Evolutionary conservation across 169 alveolate genomes (phyloP).

Genomic region (Plasmodium blacklocki): DNA sequence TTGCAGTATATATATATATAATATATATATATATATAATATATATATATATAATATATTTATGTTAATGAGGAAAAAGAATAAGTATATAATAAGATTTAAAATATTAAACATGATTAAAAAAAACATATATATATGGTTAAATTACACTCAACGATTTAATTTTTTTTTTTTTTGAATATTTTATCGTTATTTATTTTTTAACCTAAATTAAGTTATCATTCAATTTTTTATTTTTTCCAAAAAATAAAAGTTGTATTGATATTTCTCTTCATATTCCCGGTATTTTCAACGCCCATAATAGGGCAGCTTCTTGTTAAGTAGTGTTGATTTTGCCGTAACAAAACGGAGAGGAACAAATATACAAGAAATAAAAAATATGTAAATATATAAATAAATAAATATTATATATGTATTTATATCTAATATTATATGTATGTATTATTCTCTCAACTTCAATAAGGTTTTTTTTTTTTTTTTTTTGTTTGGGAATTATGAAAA

Average conservation of each 20-base stretch:
- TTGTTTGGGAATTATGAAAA: no score
- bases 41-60: background rate
- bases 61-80: background rate
- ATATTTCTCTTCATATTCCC: slow-evolving; percentile 65
- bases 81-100: background rate
- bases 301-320: slow-evolving; percentile 75
- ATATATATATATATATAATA: slow-evolving; percentile 11
- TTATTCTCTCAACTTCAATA: no score
- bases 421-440: no score
- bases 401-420: slow-evolving; percentile 6
- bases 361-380: background rate
- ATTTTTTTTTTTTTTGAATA: slow-evolving; percentile 15
- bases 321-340: slow-evolving; percentile 43
- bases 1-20: background rate
- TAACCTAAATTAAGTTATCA: slow-evolving; percentile 22
- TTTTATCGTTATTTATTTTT: slow-evolving; percentile 62
- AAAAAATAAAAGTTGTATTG: background rate
- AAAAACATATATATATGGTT: slow-evolving; percentile 10
- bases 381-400: background rate
- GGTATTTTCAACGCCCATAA: slow-evolving; percentile 69
- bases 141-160: slow-evolving; percentile 71
- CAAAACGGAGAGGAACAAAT: slow-evolving; percentile 62
- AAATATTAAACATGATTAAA: background rate
- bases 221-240: slow-evolving; percentile 16
- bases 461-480: no score